A percentile compares a stretch with the other conserved stretches of the same genome.
phyloP scores from a whole-genome alignment of 225 moss, liverwort and hornwort species.

The Marchantia paleacea region DNA sequence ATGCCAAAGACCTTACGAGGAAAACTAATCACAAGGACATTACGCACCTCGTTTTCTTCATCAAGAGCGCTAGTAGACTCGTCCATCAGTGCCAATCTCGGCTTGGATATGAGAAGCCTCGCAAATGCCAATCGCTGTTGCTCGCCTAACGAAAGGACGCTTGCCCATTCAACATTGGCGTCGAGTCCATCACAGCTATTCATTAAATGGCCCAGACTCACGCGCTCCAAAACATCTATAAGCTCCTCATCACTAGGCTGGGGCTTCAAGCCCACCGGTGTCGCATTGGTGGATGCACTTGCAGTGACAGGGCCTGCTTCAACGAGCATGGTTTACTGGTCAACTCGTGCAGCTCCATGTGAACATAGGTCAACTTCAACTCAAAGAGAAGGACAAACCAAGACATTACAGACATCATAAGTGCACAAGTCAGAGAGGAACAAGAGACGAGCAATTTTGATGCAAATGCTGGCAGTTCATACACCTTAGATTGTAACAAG shows the following conservation, averaged over 20 bases:
- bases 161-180: slow-evolving; percentile 92
- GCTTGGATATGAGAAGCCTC: slow-evolving; percentile 79
- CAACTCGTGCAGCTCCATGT: neutral
- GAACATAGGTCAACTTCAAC: neutral
- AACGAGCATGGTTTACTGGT: neutral
- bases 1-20: neutral
- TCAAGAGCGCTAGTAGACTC: slow-evolving; percentile 97
- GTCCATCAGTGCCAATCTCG: slow-evolving; percentile 86
- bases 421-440: neutral
- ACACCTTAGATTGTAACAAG: neutral
- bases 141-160: slow-evolving; percentile 89
- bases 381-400: neutral
- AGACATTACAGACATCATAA: neutral
- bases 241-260: slow-evolving; percentile 81
- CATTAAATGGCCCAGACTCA: slow-evolving; percentile 86
- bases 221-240: slow-evolving; percentile 62
- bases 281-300: slow-evolving; percentile 22
- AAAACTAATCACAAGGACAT: neutral
- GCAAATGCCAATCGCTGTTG: slow-evolving; percentile 98
- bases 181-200: slow-evolving; percentile 92
- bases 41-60: slow-evolving; percentile 86
- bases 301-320: neutral
- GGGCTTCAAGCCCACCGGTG: slow-evolving; percentile 37
- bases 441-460: no score
- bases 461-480: neutral